Evolutionary conservation across 1,139 yeast genomes (phyloP).

Genomic region (Tardiomyces depauwii): DNA sequence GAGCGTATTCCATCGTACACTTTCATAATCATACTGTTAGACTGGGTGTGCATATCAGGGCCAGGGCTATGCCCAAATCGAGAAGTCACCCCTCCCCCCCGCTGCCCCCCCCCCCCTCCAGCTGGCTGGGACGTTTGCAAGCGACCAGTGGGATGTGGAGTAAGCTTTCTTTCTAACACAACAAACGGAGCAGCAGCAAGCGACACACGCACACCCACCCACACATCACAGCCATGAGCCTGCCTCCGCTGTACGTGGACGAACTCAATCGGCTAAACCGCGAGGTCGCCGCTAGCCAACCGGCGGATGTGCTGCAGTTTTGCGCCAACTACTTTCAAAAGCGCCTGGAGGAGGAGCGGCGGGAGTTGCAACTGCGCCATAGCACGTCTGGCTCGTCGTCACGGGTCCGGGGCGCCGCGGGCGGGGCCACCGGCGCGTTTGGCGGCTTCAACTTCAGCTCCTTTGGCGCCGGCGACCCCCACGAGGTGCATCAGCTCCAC

Average conservation of each 20-base stretch:
- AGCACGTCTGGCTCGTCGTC: constrained; percentile 2
- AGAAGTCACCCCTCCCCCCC: background rate
- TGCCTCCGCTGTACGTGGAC: constrained; percentile 32
- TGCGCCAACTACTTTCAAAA: constrained; percentile 57
- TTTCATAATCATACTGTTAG: too few relatives aligned
- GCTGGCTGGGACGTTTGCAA: background rate
- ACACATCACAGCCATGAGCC: constrained; percentile 18
- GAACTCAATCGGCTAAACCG: constrained; percentile 34
- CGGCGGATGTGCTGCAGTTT: constrained; percentile 57
- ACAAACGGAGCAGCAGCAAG: background rate
- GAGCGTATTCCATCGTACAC: too few relatives aligned
- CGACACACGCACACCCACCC: too few relatives aligned
- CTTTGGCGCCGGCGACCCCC: constrained; percentile 4
- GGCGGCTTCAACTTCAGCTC: constrained; percentile 5
- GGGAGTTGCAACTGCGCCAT: constrained; percentile 33
- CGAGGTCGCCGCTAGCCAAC: constrained; percentile 51
- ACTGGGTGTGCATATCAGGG: too few relatives aligned
- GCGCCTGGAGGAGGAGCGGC: constrained; percentile 50
- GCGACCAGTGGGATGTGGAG: constrained; percentile 3
- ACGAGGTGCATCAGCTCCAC: constrained; percentile 2
- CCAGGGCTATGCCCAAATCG: too few relatives aligned
- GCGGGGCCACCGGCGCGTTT: background rate
- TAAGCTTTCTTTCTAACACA: too few relatives aligned
- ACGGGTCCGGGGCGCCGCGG: constrained; percentile 1
- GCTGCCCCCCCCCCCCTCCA: background rate